Evolutionary conservation across 1,139 yeast species (phyloP).

Genomic region (Lodderomyces beijingensis): DNA sequence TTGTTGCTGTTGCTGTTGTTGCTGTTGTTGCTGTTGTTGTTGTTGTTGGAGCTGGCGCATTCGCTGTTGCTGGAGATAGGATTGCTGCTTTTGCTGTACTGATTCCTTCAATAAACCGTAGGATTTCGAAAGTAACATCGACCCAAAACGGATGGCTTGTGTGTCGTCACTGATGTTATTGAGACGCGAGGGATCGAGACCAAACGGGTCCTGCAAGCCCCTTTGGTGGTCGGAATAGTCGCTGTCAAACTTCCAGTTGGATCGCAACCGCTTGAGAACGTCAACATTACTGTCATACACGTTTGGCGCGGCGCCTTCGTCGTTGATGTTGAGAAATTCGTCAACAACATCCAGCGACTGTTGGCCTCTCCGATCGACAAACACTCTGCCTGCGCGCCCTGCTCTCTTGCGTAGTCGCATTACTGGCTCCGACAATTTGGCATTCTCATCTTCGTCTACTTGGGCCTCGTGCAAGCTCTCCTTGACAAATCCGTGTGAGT

Average conservation of each 20-base stretch:
- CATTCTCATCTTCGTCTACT: slow-evolving; percentile 21
- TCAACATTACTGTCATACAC: slow-evolving; percentile 57
- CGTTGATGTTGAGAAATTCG: slow-evolving; percentile 31
- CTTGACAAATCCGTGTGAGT: slow-evolving; percentile 34
- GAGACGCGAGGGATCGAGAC: slow-evolving; percentile 62
- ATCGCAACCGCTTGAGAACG: slow-evolving; percentile 50
- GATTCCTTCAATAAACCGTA: slow-evolving; percentile 63
- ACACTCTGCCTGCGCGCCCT: slow-evolving; percentile 68
- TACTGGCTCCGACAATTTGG: slow-evolving; percentile 48
- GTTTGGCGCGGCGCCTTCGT: slow-evolving; percentile 13
- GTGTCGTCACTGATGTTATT: slow-evolving; percentile 85
- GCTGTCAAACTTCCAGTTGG: slow-evolving; percentile 73
- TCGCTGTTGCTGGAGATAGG: slow-evolving; percentile 42
- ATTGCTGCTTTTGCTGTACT: slow-evolving; percentile 44
- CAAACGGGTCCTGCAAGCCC: slow-evolving; percentile 50
- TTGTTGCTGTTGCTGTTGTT: slow-evolving; percentile 22
- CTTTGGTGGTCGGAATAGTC: slow-evolving; percentile 50
- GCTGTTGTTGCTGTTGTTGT: slow-evolving; percentile 25
- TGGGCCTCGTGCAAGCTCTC: slow-evolving; percentile 10
- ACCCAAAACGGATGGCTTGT: slow-evolving; percentile 85
- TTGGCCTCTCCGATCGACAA: slow-evolving; percentile 66
- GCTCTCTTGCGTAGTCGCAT: slow-evolving; percentile 68
- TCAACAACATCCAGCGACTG: slow-evolving; percentile 32
- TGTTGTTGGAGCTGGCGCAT: slow-evolving; percentile 43
- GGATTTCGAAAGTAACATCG: slow-evolving; percentile 84